Evolutionary conservation across 495 filamentous ascomycete species (phyloP).

Genomic region (Lepidopterella palustris): DNA sequence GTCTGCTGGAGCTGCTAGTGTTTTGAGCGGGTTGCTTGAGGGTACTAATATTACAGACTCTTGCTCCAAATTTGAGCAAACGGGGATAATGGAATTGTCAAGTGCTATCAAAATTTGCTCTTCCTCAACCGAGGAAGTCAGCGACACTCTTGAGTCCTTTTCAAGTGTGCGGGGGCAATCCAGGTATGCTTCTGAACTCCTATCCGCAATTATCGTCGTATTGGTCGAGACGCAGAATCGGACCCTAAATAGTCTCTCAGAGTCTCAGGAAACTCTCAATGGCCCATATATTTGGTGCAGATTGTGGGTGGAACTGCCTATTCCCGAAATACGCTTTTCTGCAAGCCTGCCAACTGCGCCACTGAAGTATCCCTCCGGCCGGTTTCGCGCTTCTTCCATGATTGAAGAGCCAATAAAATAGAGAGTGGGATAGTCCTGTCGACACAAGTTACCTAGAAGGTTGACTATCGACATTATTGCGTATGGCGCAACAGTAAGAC

Average conservation of each 20-base stretch:
- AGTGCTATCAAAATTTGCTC: not conserved
- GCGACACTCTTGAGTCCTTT: not conserved
- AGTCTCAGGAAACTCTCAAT: not conserved
- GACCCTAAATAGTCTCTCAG: not conserved
- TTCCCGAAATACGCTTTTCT: not conserved
- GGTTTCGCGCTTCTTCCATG: slow-evolving; percentile 16
- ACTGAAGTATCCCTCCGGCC: slow-evolving; percentile 6
- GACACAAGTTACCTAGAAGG: slow-evolving; percentile 17
- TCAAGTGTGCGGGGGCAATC: not conserved
- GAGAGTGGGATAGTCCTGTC: slow-evolving; percentile 12
- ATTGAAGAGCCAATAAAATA: slow-evolving; percentile 19
- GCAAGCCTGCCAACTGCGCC: slow-evolving; percentile 11
- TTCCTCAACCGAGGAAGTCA: not conserved
- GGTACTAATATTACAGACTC: slow-evolving; percentile 6
- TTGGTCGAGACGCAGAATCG: not conserved
- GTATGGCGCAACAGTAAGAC: slow-evolving; percentile 22
- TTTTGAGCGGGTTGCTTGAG: slow-evolving; percentile 6
- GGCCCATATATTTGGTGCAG: not conserved
- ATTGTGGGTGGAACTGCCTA: not conserved
- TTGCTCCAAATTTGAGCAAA: no score
- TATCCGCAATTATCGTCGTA: not conserved
- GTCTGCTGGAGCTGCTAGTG: not conserved
- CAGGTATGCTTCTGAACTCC: not conserved
- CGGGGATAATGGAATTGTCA: not conserved
- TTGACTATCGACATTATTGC: slow-evolving; percentile 23